Conservation (phyloP, 2,329 filamentous ascomycete genomes). For the Alternaria sp. region DNA sequence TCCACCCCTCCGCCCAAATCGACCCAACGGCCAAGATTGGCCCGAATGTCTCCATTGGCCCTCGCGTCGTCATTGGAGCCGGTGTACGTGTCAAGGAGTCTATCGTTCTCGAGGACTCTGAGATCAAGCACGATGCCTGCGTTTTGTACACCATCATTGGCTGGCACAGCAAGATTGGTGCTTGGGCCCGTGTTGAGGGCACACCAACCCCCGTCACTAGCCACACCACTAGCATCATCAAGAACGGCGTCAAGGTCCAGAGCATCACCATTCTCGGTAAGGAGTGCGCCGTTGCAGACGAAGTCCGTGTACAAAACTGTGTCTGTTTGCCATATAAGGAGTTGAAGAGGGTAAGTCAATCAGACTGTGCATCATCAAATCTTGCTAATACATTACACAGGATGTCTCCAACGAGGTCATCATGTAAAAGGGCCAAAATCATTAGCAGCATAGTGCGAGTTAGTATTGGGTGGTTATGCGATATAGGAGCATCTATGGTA, state of each 20-base stretch:
- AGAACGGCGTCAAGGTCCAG: slow-evolving; percentile 98
- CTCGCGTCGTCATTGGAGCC: slow-evolving; percentile 83
- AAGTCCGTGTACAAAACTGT: slow-evolving; percentile 96
- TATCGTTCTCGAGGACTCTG: slow-evolving; percentile 91
- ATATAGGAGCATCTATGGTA: slow-evolving; percentile 10
- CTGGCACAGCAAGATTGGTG: slow-evolving; percentile 93
- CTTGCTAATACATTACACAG: slow-evolving; percentile 54
- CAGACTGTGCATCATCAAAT: background rate
- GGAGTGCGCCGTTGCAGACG: slow-evolving; percentile 92
- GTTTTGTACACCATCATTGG: slow-evolving; percentile 96
- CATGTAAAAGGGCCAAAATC: slow-evolving; percentile 68
- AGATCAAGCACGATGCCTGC: slow-evolving; percentile 97
- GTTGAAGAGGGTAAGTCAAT: slow-evolving; percentile 82
- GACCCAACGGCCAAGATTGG: slow-evolving; percentile 96
- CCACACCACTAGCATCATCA: slow-evolving; percentile 93
- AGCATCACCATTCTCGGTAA: slow-evolving; percentile 97
- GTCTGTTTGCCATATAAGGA: slow-evolving; percentile 98
- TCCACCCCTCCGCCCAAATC: slow-evolving; percentile 88
- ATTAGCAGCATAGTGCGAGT: background rate
- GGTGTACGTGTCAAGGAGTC: slow-evolving; percentile 94
- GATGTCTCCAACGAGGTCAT: slow-evolving; percentile 88
- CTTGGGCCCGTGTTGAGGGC: slow-evolving; percentile 98
- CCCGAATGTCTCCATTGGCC: slow-evolving; percentile 94
- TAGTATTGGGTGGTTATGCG: background rate
- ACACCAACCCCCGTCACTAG: slow-evolving; percentile 86